These are phyloP conservation scores for Paragyromitra xinjiangensis DNA, from an alignment of 495 filamentous ascomycete genomes.

Conservation along the genomic window DNA sequence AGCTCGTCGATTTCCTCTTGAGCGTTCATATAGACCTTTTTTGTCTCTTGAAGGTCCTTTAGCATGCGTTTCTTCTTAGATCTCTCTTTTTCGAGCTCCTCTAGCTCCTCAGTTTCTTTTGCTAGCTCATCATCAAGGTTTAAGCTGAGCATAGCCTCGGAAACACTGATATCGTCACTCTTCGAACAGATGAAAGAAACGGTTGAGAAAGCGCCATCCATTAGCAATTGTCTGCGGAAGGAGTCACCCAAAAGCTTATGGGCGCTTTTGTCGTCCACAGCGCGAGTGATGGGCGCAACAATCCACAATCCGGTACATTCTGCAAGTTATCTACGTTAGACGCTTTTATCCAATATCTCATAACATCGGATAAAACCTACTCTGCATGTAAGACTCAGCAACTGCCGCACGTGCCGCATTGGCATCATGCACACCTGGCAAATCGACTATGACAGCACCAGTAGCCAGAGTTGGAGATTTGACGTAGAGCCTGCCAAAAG, in stretches of 20 bases:
- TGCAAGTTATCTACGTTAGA: constrained; percentile 16
- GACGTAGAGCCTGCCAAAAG: constrained; percentile 61
- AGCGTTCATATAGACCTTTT: constrained; percentile 55
- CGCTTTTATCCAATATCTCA: constrained; percentile 2
- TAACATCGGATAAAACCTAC: constrained; percentile 57
- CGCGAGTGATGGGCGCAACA: constrained; percentile 71
- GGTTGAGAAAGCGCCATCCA: constrained; percentile 67
- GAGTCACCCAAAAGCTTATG: constrained; percentile 68
- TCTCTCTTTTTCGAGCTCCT: constrained; percentile 59
- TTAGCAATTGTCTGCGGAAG: constrained; percentile 72
- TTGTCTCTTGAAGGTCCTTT: constrained; percentile 59
- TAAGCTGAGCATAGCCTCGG: constrained; percentile 63
- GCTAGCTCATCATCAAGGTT: constrained; percentile 60
- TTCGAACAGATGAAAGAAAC: constrained; percentile 76
- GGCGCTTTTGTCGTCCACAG: constrained; percentile 73
- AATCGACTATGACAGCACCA: constrained; percentile 72
- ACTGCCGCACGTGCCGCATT: constrained; percentile 72
- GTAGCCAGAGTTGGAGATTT: constrained; percentile 67
- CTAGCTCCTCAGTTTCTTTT: constrained; percentile 57
- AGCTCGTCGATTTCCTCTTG: constrained; percentile 60
- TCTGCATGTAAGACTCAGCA: constrained; percentile 70
- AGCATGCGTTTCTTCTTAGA: constrained; percentile 57
- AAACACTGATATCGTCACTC: constrained; percentile 71
- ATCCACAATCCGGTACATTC: constrained; percentile 67
- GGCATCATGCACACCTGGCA: constrained; percentile 72